phyloP scores from a whole-genome alignment of 441 rosid species.

The Jatropha multifida region DNA sequence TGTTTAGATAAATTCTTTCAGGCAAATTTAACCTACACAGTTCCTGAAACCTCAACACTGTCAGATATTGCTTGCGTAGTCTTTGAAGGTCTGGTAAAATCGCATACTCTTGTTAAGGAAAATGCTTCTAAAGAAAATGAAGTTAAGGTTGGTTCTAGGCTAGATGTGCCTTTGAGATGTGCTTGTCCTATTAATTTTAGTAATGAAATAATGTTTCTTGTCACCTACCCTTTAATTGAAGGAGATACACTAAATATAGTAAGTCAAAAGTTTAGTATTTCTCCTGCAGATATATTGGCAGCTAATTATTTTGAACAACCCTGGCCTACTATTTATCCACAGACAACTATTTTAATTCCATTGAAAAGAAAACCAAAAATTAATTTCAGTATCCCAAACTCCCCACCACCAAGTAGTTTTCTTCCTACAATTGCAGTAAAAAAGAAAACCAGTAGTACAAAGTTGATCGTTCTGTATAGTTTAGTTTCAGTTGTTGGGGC shows the following conservation, averaged over 20 bases:
- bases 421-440: conserved; percentile 37
- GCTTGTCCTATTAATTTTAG: conserved; percentile 43
- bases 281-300: conserved; percentile 32
- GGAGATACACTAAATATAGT: conserved; percentile 33
- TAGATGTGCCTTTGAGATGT: conserved; percentile 51
- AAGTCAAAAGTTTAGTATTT: conserved; percentile 36
- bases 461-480: conserved; percentile 36
- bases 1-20: conserved; percentile 40
- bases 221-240: conserved; percentile 53
- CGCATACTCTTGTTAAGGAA: conserved; percentile 25
- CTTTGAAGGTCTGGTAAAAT: conserved; percentile 46
- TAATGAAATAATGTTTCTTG: conserved; percentile 31
- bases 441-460: conserved; percentile 15
- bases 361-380: conserved; percentile 30
- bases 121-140: conserved; percentile 26
- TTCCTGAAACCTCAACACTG: conserved; percentile 22
- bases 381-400: conserved; percentile 22
- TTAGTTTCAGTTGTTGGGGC: conserved; percentile 46
- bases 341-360: conserved; percentile 50
- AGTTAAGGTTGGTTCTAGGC: conserved; percentile 27
- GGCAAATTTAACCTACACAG: conserved; percentile 30
- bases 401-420: conserved; percentile 44
- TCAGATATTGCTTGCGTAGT: conserved; percentile 41
- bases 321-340: conserved; percentile 42
- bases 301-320: conserved; percentile 40